A percentile compares a stretch with the other conserved stretches of the same genome.
These are phyloP conservation scores for Pseudonitzschia multiseries DNA, from an alignment of 108 stramenopile species.

Conservation along the genomic window DNA sequence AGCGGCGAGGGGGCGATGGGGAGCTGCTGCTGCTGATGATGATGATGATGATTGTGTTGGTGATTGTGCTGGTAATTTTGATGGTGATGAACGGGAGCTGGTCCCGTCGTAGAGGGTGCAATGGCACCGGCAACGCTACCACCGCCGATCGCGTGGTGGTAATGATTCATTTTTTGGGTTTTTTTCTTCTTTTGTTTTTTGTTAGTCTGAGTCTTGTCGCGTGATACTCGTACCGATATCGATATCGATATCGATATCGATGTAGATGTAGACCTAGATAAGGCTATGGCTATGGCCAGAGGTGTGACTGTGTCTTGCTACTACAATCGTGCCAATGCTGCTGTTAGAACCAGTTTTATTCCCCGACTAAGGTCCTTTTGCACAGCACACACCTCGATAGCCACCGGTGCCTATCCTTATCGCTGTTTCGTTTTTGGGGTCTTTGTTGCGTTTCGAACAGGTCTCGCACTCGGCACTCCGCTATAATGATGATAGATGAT, in stretches of 20 bases:
- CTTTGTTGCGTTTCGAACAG: not conserved
- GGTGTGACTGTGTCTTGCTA: too few relatives aligned
- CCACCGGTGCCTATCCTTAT: not conserved
- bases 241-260: too few relatives aligned
- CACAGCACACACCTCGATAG: not conserved
- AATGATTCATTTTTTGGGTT: not conserved
- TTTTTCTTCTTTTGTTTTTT: too few relatives aligned
- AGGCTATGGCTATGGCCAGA: too few relatives aligned
- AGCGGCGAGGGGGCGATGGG: not conserved
- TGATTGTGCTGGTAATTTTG: slow-evolving; percentile 24
- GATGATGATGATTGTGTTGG: slow-evolving; percentile 33
- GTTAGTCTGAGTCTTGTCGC: too few relatives aligned
- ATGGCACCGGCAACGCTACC: not conserved
- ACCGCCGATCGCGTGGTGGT: not conserved
- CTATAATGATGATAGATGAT: too few relatives aligned
- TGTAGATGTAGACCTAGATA: too few relatives aligned
- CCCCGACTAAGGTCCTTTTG: not conserved
- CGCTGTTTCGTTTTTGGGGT: not conserved
- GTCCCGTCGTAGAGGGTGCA: not conserved
- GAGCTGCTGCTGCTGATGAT: slow-evolving; percentile 38
- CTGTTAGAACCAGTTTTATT: too few relatives aligned
- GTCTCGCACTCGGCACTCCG: too few relatives aligned
- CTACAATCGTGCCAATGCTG: too few relatives aligned
- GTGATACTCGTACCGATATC: too few relatives aligned
- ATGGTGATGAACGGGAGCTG: not conserved